Percentiles rank a stretch among this genome's conserved stretches.
Evolutionary conservation across 805 yeast genomes (phyloP).

Genomic region (Kodamaea jinghongensis): DNA sequence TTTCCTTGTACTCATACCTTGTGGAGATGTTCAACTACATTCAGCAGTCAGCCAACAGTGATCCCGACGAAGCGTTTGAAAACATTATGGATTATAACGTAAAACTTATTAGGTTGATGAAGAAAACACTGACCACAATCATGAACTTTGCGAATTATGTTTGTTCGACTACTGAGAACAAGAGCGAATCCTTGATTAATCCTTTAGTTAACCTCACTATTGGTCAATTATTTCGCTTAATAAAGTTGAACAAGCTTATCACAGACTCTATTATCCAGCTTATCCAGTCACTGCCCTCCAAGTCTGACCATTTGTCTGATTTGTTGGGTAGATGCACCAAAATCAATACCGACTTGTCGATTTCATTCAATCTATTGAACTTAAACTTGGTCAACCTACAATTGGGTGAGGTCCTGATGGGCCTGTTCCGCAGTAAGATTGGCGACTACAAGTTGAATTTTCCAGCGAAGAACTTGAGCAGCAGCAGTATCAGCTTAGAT

Average conservation of each 20-base stretch:
- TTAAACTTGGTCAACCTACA: slow-evolving; percentile 20
- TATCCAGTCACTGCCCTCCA: slow-evolving; percentile 10
- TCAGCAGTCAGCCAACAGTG: slow-evolving; percentile 1
- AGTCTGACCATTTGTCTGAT: slow-evolving; percentile 21
- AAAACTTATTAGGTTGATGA: slow-evolving; percentile 37
- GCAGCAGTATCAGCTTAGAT: neutral
- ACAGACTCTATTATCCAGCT: slow-evolving; percentile 27
- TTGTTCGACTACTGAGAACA: slow-evolving; percentile 14
- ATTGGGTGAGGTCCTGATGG: slow-evolving; percentile 25
- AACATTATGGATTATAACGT: slow-evolving; percentile 36
- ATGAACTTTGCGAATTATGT: slow-evolving; percentile 30
- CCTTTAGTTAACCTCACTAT: slow-evolving; percentile 35
- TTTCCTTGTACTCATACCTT: slow-evolving; percentile 35
- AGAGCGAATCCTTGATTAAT: slow-evolving; percentile 13
- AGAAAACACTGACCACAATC: slow-evolving; percentile 29
- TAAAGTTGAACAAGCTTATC: slow-evolving; percentile 34
- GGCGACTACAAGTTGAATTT: slow-evolving; percentile 28
- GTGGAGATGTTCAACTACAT: slow-evolving; percentile 24
- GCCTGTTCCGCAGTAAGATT: slow-evolving; percentile 24
- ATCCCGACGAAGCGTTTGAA: slow-evolving; percentile 22
- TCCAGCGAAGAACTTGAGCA: slow-evolving; percentile 5
- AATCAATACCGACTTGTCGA: slow-evolving; percentile 37
- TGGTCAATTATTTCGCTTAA: slow-evolving; percentile 32
- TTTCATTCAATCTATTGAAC: slow-evolving; percentile 30
- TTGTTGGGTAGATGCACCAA: slow-evolving; percentile 29